Evolutionary conservation across 306 rosid genomes (phyloP).

Genomic region (Phaseolus lunatus): DNA sequence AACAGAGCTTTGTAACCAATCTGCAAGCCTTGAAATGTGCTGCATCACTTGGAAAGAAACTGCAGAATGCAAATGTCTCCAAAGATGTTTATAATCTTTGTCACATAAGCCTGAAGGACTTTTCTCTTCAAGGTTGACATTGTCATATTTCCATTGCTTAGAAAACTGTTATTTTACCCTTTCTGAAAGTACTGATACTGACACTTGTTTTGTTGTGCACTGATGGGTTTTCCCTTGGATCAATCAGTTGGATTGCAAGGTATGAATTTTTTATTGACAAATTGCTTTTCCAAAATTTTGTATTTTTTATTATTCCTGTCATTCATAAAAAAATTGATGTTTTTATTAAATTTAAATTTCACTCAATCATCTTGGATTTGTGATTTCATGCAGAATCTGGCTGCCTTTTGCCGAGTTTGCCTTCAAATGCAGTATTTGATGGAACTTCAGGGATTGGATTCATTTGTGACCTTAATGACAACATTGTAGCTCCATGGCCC

Average conservation of each 20-base stretch:
- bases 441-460: constrained; percentile 65
- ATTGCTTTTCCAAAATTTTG: constrained; percentile 16
- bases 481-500: constrained; percentile 79
- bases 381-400: constrained; percentile 58
- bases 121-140: constrained; percentile 77
- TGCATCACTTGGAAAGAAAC: constrained; percentile 63
- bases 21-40: constrained; percentile 81
- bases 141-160: constrained; percentile 27
- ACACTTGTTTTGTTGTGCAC: constrained; percentile 41
- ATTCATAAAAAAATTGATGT: constrained; percentile 3
- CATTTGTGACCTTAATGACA: constrained; percentile 79
- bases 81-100: constrained; percentile 61
- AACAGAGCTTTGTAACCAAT: constrained; percentile 75
- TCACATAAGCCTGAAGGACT: constrained; percentile 70
- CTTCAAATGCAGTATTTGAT: constrained; percentile 64
- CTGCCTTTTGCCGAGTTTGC: constrained; percentile 75
- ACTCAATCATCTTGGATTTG: constrained; percentile 22
- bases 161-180: constrained; percentile 21
- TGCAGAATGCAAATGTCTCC: constrained; percentile 64
- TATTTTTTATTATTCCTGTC: background rate
- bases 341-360: constrained; percentile 15
- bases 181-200: constrained; percentile 35
- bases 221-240: constrained; percentile 43
- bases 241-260: constrained; percentile 69
- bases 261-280: constrained; percentile 8